Percentiles rank a stretch among this genome's conserved stretches.
Evolutionary conservation across 345 rosid genomes (phyloP).

Genomic region (Kandelia obovata): DNA sequence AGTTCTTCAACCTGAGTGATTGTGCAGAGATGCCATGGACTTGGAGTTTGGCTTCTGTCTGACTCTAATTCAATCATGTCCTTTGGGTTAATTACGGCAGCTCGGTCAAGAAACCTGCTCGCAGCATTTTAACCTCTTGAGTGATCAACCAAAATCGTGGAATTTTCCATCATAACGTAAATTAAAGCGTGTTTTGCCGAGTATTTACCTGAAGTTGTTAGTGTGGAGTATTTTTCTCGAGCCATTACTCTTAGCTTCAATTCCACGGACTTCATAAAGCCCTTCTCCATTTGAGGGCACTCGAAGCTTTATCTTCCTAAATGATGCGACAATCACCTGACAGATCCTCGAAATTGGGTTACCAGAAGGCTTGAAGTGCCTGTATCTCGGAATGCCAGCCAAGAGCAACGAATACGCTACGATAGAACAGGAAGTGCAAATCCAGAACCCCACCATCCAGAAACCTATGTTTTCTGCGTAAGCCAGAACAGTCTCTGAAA

Average conservation of each 20-base stretch:
- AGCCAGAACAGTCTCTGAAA: slow-evolving; percentile 35
- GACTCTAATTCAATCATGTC: neutral
- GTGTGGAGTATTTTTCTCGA: slow-evolving; percentile 22
- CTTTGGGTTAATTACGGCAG: slow-evolving; percentile 21
- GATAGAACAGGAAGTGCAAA: slow-evolving; percentile 19
- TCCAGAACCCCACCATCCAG: slow-evolving; percentile 40
- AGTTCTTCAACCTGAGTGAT: slow-evolving; percentile 44
- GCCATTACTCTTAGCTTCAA: slow-evolving; percentile 14
- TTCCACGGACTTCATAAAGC: slow-evolving; percentile 20
- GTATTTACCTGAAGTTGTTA: slow-evolving; percentile 29
- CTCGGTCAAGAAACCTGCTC: slow-evolving; percentile 41
- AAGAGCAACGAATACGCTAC: slow-evolving; percentile 23
- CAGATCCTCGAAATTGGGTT: slow-evolving; percentile 31
- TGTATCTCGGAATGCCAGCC: slow-evolving; percentile 22
- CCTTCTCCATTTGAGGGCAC: slow-evolving; percentile 18
- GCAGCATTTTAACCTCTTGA: too few species aligned
- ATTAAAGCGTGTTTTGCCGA: neutral
- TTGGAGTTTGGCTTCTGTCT: slow-evolving; percentile 6
- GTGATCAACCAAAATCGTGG: neutral
- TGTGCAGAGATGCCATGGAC: slow-evolving; percentile 38
- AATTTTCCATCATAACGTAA: neutral
- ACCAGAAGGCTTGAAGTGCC: slow-evolving; percentile 34
- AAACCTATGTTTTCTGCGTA: slow-evolving; percentile 32
- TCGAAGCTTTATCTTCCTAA: slow-evolving; percentile 25
- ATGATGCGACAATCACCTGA: slow-evolving; percentile 33